Evolutionary conservation across 257 asterid genomes (phyloP).

Genomic region (Primulina eburnea): DNA sequence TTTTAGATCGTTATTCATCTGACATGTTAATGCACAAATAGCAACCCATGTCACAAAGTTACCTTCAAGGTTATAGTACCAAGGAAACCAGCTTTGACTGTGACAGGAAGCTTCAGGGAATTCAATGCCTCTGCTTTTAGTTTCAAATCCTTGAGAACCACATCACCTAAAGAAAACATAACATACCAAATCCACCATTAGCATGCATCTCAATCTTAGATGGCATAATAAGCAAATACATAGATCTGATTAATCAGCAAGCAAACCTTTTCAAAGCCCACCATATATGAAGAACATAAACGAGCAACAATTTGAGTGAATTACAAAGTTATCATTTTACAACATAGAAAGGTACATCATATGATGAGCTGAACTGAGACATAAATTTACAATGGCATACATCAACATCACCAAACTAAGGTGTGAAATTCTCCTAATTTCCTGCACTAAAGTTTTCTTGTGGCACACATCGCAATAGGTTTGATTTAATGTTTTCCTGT

Average conservation of each 20-base stretch:
- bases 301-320: neutral
- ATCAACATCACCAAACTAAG: constrained; percentile 6
- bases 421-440: neutral
- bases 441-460: neutral
- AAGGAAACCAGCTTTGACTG: constrained; percentile 93
- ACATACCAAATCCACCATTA: constrained; percentile 21
- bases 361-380: neutral
- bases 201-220: constrained; percentile 18
- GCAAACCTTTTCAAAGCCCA: neutral
- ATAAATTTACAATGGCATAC: neutral
- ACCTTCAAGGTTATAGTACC: constrained; percentile 97
- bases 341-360: neutral
- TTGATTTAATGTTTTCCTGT: constrained; percentile 11
- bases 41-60: constrained; percentile 19
- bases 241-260: neutral
- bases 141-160: constrained; percentile 90
- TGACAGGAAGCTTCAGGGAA: constrained; percentile 88
- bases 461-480: neutral
- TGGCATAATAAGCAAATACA: constrained; percentile 14
- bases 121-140: constrained; percentile 93
- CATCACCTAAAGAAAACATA: constrained; percentile 66
- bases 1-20: constrained; percentile 11
- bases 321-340: constrained; percentile 4
- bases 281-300: constrained; percentile 2
- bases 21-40: constrained; percentile 10